phyloP scores from a whole-genome alignment of 169 alveolate species.

The Cryptosporidium andersoni region DNA sequence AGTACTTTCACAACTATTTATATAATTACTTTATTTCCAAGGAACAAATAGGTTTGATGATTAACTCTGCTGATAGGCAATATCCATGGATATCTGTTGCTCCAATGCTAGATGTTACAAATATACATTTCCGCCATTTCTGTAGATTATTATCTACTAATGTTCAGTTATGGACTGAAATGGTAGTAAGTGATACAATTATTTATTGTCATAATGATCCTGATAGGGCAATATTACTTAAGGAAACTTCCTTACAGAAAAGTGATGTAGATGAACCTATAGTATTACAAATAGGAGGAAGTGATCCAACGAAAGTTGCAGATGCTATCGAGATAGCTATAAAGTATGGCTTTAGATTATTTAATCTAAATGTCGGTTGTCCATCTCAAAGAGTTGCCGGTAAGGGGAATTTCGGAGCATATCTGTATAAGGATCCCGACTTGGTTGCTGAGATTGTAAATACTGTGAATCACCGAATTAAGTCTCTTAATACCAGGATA shows the following conservation, averaged over 20 bases:
- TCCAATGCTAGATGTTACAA: conserved; percentile 95
- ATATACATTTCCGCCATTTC: conserved; percentile 86
- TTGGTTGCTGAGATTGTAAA: conserved; percentile 54
- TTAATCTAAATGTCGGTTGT: conserved; percentile 94
- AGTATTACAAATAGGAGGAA: conserved; percentile 95
- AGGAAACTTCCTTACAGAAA: conserved; percentile 73
- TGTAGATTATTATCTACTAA: conserved; percentile 86
- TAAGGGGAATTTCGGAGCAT: conserved; percentile 95
- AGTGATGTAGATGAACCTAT: conserved; percentile 82
- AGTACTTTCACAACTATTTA: too few relatives aligned
- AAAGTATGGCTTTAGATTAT: conserved; percentile 89
- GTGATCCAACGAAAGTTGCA: conserved; percentile 85
- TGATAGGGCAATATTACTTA: conserved; percentile 52
- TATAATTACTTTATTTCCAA: too few relatives aligned
- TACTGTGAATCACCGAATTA: conserved; percentile 32
- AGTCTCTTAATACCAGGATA: conserved; percentile 81
- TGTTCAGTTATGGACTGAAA: conserved; percentile 91
- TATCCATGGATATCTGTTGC: conserved; percentile 87
- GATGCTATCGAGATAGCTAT: conserved; percentile 88
- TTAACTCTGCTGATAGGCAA: not conserved
- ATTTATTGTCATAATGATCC: conserved; percentile 77
- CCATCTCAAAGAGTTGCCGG: conserved; percentile 91
- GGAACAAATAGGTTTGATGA: too few relatives aligned
- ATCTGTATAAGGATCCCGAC: conserved; percentile 90
- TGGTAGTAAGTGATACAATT: conserved; percentile 88